These are phyloP conservation scores for Pyrenophora teres DNA, from an alignment of 2,329 filamentous ascomycete genomes.

Conservation along the genomic window DNA sequence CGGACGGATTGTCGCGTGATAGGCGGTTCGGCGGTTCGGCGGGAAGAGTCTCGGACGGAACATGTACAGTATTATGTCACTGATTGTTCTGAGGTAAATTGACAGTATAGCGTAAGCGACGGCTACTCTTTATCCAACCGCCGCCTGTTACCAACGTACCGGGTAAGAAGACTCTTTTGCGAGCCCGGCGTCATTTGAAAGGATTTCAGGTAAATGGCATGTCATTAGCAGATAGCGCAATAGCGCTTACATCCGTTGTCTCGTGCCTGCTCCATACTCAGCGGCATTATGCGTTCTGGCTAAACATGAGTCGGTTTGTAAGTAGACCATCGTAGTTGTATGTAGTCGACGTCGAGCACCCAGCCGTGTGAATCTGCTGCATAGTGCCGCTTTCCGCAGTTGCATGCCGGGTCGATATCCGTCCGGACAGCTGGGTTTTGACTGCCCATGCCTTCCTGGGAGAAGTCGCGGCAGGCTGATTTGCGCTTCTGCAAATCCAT, in stretches of 20 bases:
- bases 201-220: constrained; percentile 19
- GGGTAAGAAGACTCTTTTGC: constrained; percentile 11
- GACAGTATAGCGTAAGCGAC: constrained; percentile 5
- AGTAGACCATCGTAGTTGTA: not conserved
- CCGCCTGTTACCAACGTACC: constrained; percentile 21
- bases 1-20: not conserved
- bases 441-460: constrained; percentile 23
- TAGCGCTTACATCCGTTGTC: constrained; percentile 2
- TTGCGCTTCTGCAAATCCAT: constrained; percentile 25
- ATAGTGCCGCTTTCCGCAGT: constrained; percentile 26
- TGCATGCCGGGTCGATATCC: constrained; percentile 28
- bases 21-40: not conserved
- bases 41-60: constrained; percentile 2
- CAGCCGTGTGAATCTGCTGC: constrained; percentile 5
- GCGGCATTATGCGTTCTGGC: constrained; percentile 9
- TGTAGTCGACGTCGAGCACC: constrained; percentile 1
- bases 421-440: constrained; percentile 29
- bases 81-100: constrained; percentile 16
- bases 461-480: constrained; percentile 32
- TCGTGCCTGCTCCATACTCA: constrained; percentile 4
- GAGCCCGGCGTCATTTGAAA: constrained; percentile 12
- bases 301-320: constrained; percentile 5
- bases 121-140: constrained; percentile 27
- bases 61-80: constrained; percentile 8
- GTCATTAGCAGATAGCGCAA: constrained; percentile 6